Evolutionary conservation across 2,329 filamentous ascomycete genomes (phyloP).

Genomic region (Polychaeton citri): DNA sequence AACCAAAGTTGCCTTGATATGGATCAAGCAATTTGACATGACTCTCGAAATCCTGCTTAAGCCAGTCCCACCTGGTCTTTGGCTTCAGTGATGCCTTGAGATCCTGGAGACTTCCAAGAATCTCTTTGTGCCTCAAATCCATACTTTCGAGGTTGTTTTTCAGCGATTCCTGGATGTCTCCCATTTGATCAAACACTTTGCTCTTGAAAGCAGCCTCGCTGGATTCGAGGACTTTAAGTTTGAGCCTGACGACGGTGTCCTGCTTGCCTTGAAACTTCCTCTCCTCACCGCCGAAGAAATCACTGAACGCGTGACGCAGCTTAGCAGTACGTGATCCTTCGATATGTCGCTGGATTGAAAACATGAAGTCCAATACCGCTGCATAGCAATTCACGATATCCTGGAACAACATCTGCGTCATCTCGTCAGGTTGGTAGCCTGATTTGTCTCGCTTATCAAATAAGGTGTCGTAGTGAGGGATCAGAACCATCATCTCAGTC

Average conservation of each 20-base stretch:
- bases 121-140: conserved; percentile 4
- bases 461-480: no score
- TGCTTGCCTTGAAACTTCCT: conserved; percentile 7
- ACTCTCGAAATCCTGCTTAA: no score
- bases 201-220: conserved; percentile 8
- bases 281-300: conserved; percentile 6
- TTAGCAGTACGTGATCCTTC: conserved; percentile 3
- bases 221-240: conserved; percentile 7
- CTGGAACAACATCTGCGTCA: no score
- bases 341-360: conserved; percentile 7
- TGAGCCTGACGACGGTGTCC: conserved; percentile 5
- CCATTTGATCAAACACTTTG: conserved; percentile 6
- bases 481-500: no score
- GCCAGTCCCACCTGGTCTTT: no score
- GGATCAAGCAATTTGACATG: no score
- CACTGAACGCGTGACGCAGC: conserved; percentile 9
- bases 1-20: no score
- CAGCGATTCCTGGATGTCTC: conserved; percentile 4
- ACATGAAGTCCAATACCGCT: conserved; percentile 9
- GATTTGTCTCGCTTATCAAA: no score
- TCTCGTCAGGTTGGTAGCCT: no score
- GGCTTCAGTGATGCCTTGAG: conserved; percentile 5
- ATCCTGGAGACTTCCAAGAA: conserved; percentile 4
- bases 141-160: conserved; percentile 4
- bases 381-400: conserved; percentile 6